Evolutionary conservation across 1,284 basidiomycete genomes (phyloP), one percentile per base, ranked within the genome.

Genomic region (Apiotrichum domesticum): DNA sequence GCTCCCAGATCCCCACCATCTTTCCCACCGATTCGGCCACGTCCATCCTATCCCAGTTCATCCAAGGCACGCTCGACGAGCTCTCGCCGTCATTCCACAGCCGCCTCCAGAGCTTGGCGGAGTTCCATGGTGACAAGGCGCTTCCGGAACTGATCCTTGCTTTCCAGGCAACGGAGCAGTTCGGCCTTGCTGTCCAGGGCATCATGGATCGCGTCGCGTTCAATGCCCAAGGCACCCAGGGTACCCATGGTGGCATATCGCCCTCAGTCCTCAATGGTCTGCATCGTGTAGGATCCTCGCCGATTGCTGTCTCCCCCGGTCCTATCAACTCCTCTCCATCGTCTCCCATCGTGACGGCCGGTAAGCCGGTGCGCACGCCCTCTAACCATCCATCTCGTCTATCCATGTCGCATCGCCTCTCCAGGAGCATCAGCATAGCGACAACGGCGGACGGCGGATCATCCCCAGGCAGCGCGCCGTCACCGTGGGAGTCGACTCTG

Each of bases 71-170:
- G 3, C 78, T 95, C 46, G 85, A 87, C 35, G 80, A 74, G 2
- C 82, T 96, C 6, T 83, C 86, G 49, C 94, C 93, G 0, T 86
- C 88, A 1, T 83, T 91, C 56, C 80, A 86, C 4, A 85, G 90
- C 60, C 83, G 90, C 5, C 80, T 97, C 37, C 81, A 85, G 6
- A 79, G 83, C 1, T 77, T 90, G 35, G 80, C 83, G 8, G 82
- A 84, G 9, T 78, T 84, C 63, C 80, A 88, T 64, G 85, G 85
- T 7, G 75, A 86, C 13, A 63, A 77, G 5, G 82, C 84, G 8
- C 78, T 96, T 5, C 79, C 81, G 2, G 84, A 88, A 55, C 77
- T 95, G 35, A 87, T 95, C 47, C 71, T 79, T 4, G 77, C 83
- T 0, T 87, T 87, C 71, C 83, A 83, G 54, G 80, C 83, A 0